Conservation (phyloP, 2,329 filamentous ascomycete genomes). For the Fusarium longipes region DNA sequence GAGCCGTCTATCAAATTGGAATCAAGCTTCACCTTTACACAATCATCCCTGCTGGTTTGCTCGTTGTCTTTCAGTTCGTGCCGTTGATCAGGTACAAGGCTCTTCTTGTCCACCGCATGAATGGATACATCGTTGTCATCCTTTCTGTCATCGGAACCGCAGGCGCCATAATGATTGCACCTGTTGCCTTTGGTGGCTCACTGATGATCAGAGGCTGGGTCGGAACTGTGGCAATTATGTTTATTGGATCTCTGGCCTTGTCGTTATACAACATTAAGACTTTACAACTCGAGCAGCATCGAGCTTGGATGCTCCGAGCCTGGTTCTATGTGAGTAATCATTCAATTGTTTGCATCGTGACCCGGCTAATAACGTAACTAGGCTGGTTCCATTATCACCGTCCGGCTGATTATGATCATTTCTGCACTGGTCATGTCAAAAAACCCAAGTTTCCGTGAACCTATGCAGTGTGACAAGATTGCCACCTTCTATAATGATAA, state of each 20-base stretch:
- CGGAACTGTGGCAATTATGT: constrained; percentile 57
- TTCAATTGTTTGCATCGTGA: fast-evolving
- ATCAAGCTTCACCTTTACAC: constrained; percentile 59
- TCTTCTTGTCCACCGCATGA: constrained; percentile 68
- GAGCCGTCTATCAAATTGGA: constrained; percentile 45
- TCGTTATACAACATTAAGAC: constrained; percentile 68
- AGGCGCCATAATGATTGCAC: constrained; percentile 65
- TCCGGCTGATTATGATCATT: constrained; percentile 25
- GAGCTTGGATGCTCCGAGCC: constrained; percentile 69
- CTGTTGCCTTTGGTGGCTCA: constrained; percentile 64
- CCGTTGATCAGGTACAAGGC: constrained; percentile 59
- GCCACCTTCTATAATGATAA: constrained; percentile 17
- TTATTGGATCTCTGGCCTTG: constrained; percentile 56
- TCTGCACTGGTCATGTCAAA: constrained; percentile 16
- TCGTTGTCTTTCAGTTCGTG: constrained; percentile 61
- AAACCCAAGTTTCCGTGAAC: constrained; percentile 1
- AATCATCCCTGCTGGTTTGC: constrained; percentile 57
- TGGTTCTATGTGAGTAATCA: constrained; percentile 22
- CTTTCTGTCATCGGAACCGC: constrained; percentile 59
- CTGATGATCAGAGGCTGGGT: constrained; percentile 59
- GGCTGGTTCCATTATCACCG: constrained; percentile 21
- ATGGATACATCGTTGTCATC: constrained; percentile 65
- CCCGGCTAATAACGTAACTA: not conserved
- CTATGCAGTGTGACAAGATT: constrained; percentile 17
- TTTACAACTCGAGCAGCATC: constrained; percentile 71